A percentile compares a stretch with the other conserved stretches of the same genome.
phyloP scores from a whole-genome alignment of 768 basidiomycete species.

The Tricholoma furcatifolium region DNA sequence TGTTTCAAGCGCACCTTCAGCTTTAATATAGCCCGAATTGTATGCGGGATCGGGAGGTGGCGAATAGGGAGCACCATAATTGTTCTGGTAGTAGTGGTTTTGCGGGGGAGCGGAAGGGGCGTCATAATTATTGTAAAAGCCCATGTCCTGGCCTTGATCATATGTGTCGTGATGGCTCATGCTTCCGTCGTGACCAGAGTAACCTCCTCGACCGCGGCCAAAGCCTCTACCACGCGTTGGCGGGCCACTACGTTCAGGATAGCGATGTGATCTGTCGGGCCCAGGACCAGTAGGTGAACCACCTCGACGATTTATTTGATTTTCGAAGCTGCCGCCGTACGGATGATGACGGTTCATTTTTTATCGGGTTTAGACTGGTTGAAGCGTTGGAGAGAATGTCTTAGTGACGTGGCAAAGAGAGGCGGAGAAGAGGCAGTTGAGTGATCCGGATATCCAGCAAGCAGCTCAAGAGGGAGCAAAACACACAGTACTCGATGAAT shows the following conservation, averaged over 20 bases:
- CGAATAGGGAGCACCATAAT: constrained; percentile 54
- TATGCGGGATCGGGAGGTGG: constrained; percentile 47
- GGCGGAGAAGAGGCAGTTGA: constrained; percentile 5
- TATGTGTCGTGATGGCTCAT: constrained; percentile 52
- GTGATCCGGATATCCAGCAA: constrained; percentile 20
- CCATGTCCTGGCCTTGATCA: constrained; percentile 70
- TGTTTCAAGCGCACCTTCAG: constrained; percentile 84
- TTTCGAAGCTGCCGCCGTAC: constrained; percentile 69
- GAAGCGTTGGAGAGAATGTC: constrained; percentile 16
- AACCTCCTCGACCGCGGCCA: constrained; percentile 52
- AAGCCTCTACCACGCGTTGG: constrained; percentile 45
- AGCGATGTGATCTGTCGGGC: constrained; percentile 70
- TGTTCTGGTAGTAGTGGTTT: constrained; percentile 70
- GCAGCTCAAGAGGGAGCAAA: constrained; percentile 22
- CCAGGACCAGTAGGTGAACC: constrained; percentile 66
- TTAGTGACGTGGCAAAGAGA: constrained; percentile 34
- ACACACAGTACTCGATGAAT: constrained; percentile 12
- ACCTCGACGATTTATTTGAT: constrained; percentile 52
- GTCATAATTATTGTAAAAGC: constrained; percentile 72
- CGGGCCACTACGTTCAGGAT: constrained; percentile 55
- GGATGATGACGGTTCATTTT: constrained; percentile 90
- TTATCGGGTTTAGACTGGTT: constrained; percentile 23
- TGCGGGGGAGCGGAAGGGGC: constrained; percentile 42
- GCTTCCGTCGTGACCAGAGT: constrained; percentile 54
- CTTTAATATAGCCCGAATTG: constrained; percentile 60